These are phyloP conservation scores for Fusarium veterinarium DNA, from an alignment of 2,329 filamentous ascomycete genomes.

Conservation along the genomic window DNA sequence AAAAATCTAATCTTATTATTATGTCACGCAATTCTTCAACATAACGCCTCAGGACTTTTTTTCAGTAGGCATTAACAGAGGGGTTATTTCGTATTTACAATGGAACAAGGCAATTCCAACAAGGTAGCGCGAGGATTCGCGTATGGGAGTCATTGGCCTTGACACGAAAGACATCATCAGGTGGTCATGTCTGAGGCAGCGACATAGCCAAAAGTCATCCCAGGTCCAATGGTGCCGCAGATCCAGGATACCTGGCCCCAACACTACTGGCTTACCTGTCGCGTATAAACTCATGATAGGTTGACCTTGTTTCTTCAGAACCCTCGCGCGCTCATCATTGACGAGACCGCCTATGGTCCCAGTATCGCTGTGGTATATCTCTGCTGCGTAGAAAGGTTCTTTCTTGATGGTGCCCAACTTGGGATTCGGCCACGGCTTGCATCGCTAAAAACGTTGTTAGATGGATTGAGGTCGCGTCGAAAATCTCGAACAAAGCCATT, in stretches of 20 bases:
- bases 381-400: neutral
- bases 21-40: too few species aligned
- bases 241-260: too few species aligned
- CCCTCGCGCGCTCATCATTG: fast-evolving
- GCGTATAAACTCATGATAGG: too few species aligned
- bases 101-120: neutral
- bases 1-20: neutral
- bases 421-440: neutral
- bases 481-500: neutral
- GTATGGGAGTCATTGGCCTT: too few species aligned
- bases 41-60: too few species aligned
- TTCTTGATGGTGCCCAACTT: neutral
- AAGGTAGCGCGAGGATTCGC: neutral
- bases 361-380: neutral
- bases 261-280: too few species aligned
- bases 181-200: too few species aligned
- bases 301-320: neutral
- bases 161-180: too few species aligned
- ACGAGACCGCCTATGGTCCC: neutral
- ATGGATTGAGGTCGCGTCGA: neutral
- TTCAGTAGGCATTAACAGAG: neutral
- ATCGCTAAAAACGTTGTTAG: neutral
- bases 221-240: too few species aligned
- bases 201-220: too few species aligned
- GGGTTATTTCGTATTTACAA: neutral